A percentile compares a stretch with the other conserved stretches of the same genome.
Evolutionary conservation across 345 rosid species (phyloP).

Genomic region (Pistacia atlantica): DNA sequence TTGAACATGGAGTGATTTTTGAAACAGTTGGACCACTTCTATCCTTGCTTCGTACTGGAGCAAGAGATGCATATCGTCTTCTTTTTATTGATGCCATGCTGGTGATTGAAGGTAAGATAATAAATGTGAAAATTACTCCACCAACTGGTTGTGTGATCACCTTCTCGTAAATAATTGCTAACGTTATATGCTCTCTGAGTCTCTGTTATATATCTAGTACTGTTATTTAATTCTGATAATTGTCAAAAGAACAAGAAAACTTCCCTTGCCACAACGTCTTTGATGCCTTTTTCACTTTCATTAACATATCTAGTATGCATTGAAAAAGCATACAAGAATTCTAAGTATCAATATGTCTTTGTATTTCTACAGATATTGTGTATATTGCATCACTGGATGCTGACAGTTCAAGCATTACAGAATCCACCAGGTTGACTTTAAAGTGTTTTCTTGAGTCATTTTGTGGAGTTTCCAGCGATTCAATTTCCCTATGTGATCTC

Average conservation of each 20-base stretch:
- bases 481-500: slow-evolving; percentile 62
- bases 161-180: slow-evolving; percentile 8
- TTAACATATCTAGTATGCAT: neutral
- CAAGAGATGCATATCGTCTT: slow-evolving; percentile 70
- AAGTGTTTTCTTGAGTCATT: slow-evolving; percentile 72
- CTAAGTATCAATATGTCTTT: slow-evolving; percentile 17
- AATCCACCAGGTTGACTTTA: slow-evolving; percentile 37
- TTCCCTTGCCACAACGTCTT: neutral
- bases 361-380: slow-evolving; percentile 59
- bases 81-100: slow-evolving; percentile 74
- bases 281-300: too few species aligned
- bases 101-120: slow-evolving; percentile 66
- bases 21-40: slow-evolving; percentile 84
- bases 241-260: slow-evolving; percentile 13
- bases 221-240: neutral
- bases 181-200: slow-evolving; percentile 1
- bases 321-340: neutral
- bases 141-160: slow-evolving; percentile 1
- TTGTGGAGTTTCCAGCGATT: slow-evolving; percentile 50
- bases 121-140: neutral
- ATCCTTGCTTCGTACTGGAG: slow-evolving; percentile 80
- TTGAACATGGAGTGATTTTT: slow-evolving; percentile 71
- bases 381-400: slow-evolving; percentile 45
- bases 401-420: slow-evolving; percentile 30
- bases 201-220: neutral